phyloP scores from a whole-genome alignment of 805 yeast species.

The Candida khao-thaluensis region DNA sequence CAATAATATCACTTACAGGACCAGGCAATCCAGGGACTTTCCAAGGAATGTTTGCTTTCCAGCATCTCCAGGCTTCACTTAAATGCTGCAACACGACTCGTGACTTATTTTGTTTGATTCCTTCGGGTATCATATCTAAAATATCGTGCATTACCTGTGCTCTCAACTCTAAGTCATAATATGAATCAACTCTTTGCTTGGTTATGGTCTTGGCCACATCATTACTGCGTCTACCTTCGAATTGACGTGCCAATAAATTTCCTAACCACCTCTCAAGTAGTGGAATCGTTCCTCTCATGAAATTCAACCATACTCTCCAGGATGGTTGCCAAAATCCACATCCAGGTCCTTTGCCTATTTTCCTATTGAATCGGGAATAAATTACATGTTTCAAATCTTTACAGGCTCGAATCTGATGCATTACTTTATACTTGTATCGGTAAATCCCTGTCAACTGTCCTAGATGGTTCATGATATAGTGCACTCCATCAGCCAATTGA shows the following conservation, averaged over 20 bases:
- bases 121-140: conserved; percentile 95
- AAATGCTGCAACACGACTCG: conserved; percentile 88
- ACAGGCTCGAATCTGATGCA: conserved; percentile 97
- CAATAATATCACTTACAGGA: conserved; percentile 82
- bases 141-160: conserved; percentile 96
- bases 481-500: conserved; percentile 92
- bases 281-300: conserved; percentile 89
- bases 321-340: conserved; percentile 99
- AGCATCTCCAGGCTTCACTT: conserved; percentile 98
- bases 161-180: conserved; percentile 88
- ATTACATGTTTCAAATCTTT: conserved; percentile 93
- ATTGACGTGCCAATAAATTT: conserved; percentile 85
- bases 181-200: conserved; percentile 92
- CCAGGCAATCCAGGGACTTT: conserved; percentile 94
- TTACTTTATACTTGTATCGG: conserved; percentile 93
- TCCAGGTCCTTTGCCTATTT: conserved; percentile 97
- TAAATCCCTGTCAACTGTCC: conserved; percentile 97
- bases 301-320: conserved; percentile 95
- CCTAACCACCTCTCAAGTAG: conserved; percentile 93
- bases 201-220: conserved; percentile 93
- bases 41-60: conserved; percentile 99
- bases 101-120: conserved; percentile 81
- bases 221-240: conserved; percentile 91
- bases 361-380: conserved; percentile 75
- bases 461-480: conserved; percentile 86